Percentiles rank a stretch among this genome's conserved stretches.
Evolutionary conservation across 2,329 filamentous ascomycete genomes (phyloP).

Genomic region (Paraphaeosphaeria sporulosa): DNA sequence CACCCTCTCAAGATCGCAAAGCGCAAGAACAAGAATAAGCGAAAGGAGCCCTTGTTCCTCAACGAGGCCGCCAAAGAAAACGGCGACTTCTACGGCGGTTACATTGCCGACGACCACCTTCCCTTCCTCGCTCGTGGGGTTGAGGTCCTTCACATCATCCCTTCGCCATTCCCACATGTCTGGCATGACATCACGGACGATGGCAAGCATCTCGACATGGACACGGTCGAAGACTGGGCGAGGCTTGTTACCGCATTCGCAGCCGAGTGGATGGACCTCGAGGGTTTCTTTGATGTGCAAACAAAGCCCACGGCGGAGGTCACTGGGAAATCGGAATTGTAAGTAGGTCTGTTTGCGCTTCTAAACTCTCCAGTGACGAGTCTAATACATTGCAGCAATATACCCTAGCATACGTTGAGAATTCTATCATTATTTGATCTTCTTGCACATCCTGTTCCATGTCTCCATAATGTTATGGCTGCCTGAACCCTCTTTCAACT

Average conservation of each 20-base stretch:
- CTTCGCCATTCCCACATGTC: slow-evolving; percentile 78
- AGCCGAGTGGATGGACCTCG: slow-evolving; percentile 87
- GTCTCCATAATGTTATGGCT: not conserved
- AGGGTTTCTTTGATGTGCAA: slow-evolving; percentile 43
- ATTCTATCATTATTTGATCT: not conserved
- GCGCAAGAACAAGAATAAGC: slow-evolving; percentile 37
- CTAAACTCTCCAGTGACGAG: slow-evolving; percentile 9
- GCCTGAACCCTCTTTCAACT: not conserved
- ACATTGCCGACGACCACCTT: slow-evolving; percentile 87
- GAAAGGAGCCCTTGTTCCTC: slow-evolving; percentile 64
- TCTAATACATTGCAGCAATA: slow-evolving; percentile 38
- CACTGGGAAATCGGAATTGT: slow-evolving; percentile 46
- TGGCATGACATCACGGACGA: slow-evolving; percentile 92
- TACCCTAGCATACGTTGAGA: slow-evolving; percentile 31
- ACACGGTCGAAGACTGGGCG: slow-evolving; percentile 88
- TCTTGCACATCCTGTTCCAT: not conserved
- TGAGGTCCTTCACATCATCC: slow-evolving; percentile 91
- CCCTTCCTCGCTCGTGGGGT: slow-evolving; percentile 91
- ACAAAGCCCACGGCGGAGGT: slow-evolving; percentile 24
- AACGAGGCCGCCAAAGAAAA: slow-evolving; percentile 60
- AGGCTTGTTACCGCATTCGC: slow-evolving; percentile 83
- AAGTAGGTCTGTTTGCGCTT: slow-evolving; percentile 31
- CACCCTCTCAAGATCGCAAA: slow-evolving; percentile 52
- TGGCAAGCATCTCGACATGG: slow-evolving; percentile 81
- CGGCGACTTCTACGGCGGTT: slow-evolving; percentile 59